Percentiles rank a stretch among this genome's conserved stretches.
Evolutionary conservation across 768 basidiomycete species (phyloP).

Genomic region (Suillus variegatus): DNA sequence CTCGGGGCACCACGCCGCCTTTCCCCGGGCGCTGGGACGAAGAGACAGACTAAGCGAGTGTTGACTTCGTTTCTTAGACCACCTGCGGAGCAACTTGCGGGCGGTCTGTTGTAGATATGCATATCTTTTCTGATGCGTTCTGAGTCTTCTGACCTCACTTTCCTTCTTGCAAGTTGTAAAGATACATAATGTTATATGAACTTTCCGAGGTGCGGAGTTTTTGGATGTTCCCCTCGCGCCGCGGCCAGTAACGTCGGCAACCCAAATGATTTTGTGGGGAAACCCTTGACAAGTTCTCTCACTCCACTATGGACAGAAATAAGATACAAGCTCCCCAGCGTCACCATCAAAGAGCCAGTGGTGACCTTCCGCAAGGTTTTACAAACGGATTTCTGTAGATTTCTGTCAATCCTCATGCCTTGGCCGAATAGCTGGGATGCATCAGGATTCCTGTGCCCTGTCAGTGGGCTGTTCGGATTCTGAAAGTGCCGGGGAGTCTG

Average conservation of each 20-base stretch:
- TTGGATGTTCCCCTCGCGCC: neutral
- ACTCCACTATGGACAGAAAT: too few relatives aligned
- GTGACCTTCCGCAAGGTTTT: neutral
- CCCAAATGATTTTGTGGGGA: too few relatives aligned
- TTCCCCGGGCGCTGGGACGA: conserved; percentile 38
- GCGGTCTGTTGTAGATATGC: neutral
- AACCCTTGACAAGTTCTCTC: too few relatives aligned
- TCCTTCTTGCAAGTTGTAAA: conserved; percentile 2
- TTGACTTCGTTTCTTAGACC: neutral
- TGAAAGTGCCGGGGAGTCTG: too few relatives aligned
- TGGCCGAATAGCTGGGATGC: neutral
- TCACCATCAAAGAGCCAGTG: too few relatives aligned
- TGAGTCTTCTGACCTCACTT: neutral
- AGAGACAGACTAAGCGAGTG: conserved; percentile 29
- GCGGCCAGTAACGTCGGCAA: too few relatives aligned
- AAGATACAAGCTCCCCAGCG: too few relatives aligned
- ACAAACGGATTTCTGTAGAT: neutral
- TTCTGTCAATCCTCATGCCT: neutral
- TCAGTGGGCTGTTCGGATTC: too few relatives aligned
- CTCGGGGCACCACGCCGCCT: conserved; percentile 18
- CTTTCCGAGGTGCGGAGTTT: neutral
- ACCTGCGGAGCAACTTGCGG: neutral
- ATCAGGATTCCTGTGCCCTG: too few relatives aligned
- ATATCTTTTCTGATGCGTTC: neutral
- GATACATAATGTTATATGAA: neutral